phyloP scores from a whole-genome alignment of 73 alveolate genomes.

The Tetrahymena borealis region DNA sequence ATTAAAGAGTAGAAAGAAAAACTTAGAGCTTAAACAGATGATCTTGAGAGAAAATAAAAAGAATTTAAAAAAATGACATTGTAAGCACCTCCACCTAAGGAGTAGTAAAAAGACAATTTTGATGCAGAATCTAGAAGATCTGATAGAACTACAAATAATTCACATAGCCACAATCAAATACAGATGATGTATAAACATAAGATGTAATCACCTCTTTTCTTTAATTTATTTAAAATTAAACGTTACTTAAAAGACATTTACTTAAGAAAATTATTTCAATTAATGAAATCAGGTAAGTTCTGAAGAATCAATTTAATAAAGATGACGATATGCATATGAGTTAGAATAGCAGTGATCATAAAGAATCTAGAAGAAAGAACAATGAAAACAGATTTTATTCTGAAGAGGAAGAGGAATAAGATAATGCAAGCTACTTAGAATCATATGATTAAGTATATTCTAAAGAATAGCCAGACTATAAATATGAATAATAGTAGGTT shows the following conservation, averaged over 20 bases:
- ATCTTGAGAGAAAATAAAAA: neutral
- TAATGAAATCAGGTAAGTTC: neutral
- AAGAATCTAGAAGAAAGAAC: neutral
- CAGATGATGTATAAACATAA: too few species aligned
- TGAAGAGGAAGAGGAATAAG: neutral
- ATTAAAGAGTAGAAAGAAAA: neutral
- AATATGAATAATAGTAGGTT: too few species aligned
- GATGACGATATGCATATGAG: neutral
- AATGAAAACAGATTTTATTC: neutral
- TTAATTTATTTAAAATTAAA: too few species aligned
- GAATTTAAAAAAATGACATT: neutral
- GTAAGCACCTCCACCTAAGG: too few species aligned
- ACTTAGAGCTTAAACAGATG: neutral
- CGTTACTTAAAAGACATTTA: neutral
- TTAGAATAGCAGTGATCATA: neutral
- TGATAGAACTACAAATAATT: too few species aligned
- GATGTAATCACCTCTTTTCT: too few species aligned
- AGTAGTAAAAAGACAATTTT: too few species aligned
- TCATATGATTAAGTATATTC: neutral
- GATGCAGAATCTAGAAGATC: too few species aligned
- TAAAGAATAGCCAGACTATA: too few species aligned
- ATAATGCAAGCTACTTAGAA: neutral
- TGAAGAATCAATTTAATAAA: neutral
- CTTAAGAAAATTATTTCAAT: neutral
- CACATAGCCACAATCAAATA: too few species aligned